Percentiles rank a stretch among this genome's conserved stretches.
These are phyloP conservation scores for Salvia splendens DNA, from an alignment of 257 asterid genomes.

Conservation along the genomic window DNA sequence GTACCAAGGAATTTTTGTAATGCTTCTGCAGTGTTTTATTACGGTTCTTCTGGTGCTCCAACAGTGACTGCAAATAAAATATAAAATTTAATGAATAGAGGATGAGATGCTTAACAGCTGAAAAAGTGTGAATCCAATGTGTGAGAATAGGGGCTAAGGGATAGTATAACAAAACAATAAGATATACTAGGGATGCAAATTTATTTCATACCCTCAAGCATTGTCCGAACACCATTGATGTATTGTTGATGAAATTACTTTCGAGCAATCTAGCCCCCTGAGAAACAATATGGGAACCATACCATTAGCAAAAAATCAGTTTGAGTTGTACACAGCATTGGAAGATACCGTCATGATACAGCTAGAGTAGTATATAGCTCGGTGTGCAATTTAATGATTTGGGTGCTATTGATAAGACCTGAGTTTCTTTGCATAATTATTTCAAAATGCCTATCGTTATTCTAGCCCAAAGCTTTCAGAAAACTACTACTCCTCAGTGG, in stretches of 20 bases:
- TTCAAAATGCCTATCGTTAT: too few species aligned
- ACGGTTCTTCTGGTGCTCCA: conserved; percentile 95
- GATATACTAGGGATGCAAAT: background rate
- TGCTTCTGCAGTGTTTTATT: conserved; percentile 83
- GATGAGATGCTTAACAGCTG: conserved; percentile 17
- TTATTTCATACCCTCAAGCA: conserved; percentile 79
- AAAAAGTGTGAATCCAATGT: conserved; percentile 18
- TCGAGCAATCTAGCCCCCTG: conserved; percentile 91
- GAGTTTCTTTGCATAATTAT: too few species aligned
- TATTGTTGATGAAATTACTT: conserved; percentile 97
- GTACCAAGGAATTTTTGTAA: conserved; percentile 88
- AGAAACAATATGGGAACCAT: conserved; percentile 23
- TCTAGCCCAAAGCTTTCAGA: too few species aligned
- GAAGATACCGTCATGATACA: too few species aligned
- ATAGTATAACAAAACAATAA: conserved; percentile 6
- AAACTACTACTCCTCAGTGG: too few species aligned
- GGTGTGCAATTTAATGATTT: too few species aligned
- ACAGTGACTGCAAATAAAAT: conserved; percentile 62
- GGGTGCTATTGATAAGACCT: too few species aligned
- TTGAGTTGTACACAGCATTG: background rate
- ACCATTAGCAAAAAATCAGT: conserved; percentile 8
- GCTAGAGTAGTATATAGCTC: too few species aligned
- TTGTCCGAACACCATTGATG: conserved; percentile 94
- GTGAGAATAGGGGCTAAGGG: background rate
- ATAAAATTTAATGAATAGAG: conserved; percentile 23